Conservation (phyloP, 176 grass and related monocot species). For the Metroxylon sagu region DNA sequence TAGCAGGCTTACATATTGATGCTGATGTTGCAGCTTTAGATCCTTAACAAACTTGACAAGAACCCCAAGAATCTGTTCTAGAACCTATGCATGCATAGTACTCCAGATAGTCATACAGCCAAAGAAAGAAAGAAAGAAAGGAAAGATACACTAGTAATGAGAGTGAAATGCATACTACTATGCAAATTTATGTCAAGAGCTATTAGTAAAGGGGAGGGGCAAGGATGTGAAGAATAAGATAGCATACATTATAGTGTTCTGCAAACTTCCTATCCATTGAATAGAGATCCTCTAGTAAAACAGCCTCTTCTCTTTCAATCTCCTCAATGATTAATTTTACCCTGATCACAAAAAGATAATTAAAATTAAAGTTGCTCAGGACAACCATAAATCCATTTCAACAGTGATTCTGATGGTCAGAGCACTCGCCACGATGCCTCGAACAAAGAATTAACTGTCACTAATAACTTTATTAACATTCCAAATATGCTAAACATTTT, state of each 20-base stretch:
- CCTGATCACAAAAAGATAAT: constrained; percentile 21
- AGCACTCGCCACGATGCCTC: too few species aligned
- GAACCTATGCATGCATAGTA: constrained; percentile 37
- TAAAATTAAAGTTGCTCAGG: too few species aligned
- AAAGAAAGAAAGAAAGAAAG: neutral
- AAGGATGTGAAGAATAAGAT: neutral
- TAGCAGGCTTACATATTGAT: constrained; percentile 71
- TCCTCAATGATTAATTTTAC: constrained; percentile 95
- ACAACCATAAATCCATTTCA: too few species aligned
- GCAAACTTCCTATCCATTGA: constrained; percentile 98
- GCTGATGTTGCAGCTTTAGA: constrained; percentile 91
- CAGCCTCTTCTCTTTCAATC: constrained; percentile 79
- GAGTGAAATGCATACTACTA: too few species aligned
- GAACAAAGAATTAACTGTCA: too few species aligned
- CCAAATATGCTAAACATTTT: too few species aligned
- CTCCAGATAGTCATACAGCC: neutral
- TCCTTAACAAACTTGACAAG: constrained; percentile 96
- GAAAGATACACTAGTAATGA: too few species aligned
- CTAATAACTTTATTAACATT: too few species aligned
- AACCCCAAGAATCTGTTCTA: constrained; percentile 95
- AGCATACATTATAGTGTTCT: constrained; percentile 89
- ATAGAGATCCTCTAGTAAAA: constrained; percentile 78
- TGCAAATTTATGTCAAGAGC: too few species aligned
- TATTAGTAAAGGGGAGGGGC: neutral
- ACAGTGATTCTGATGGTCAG: too few species aligned